Evolutionary conservation across 805 yeast species (phyloP), one percentile per base, ranked within the genome.

Genomic region (Pichia thaimueangensis): DNA sequence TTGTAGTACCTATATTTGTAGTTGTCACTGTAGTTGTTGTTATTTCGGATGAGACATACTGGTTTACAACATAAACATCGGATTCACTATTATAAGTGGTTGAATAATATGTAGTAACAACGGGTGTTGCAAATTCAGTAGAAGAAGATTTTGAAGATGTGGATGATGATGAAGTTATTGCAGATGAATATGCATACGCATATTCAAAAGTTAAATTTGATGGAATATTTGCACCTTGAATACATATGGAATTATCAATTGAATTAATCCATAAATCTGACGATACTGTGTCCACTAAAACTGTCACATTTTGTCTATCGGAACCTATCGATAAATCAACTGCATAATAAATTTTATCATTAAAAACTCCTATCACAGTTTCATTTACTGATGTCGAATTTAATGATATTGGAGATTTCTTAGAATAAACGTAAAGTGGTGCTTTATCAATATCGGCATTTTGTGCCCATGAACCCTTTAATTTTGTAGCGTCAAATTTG

Each of bases 231-330:
- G 27, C 17, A 30, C 37, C 40, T 9, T 29, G 3, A 7, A 36
- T 43, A 31, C 42, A 38, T n/a, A 36, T 21, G 10, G 28, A 16
- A 36, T 45, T 43, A 10, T 45, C 40, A 16, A 35, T n/a, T 19
- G 43, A 33, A 35, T 71, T 66, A 12, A 80, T 74, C 83, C 82
- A 79, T 13, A 81, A 62, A 53, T 80, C 86, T 0, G 80, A 69
- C 0, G 86, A 79, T 1, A 86, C 86, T 1, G 86, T 81, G 51
- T 81, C 87, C 11, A 81, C 56, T 29, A 77, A 57, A 12, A 80
- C 74, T 13, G 65, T 64, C 5, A 80, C 62, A 17, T 65, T 60
- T 53, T 78, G 80, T 1, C 66, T 54, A 1, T 78, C 70, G 0
- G 81, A 70, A 7, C 88, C 88, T 23, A 81, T 52, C 10, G 58